These are phyloP conservation scores for Acacia crassicarpa DNA, from an alignment of 306 rosid species.

Conservation along the genomic window DNA sequence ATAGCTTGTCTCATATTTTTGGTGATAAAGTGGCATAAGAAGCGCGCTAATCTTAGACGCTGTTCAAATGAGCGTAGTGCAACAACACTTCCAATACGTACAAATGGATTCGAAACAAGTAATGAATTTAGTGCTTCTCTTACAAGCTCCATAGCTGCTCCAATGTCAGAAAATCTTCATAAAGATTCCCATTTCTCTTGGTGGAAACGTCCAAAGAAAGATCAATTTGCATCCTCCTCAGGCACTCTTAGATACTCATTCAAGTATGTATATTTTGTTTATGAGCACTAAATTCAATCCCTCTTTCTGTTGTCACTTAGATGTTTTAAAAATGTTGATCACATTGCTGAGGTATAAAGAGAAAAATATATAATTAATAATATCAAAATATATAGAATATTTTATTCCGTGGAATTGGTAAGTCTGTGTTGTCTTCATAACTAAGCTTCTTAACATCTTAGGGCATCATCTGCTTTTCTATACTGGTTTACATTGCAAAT, in stretches of 20 bases:
- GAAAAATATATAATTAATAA: background rate
- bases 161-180: conserved; percentile 38
- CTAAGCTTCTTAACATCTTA: background rate
- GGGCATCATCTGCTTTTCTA: background rate
- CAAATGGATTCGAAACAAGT: conserved; percentile 67
- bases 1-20: conserved; percentile 52
- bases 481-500: background rate
- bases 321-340: background rate
- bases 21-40: conserved; percentile 59
- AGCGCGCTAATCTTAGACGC: conserved; percentile 41
- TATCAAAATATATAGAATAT: background rate
- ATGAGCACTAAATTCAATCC: background rate
- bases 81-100: conserved; percentile 56
- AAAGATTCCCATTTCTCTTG: conserved; percentile 39
- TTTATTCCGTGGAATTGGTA: background rate
- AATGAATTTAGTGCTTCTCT: conserved; percentile 60
- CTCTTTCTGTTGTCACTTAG: background rate
- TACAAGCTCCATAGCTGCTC: conserved; percentile 40
- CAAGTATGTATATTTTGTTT: conserved; percentile 50
- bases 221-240: conserved; percentile 55
- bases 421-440: background rate
- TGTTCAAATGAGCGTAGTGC: conserved; percentile 48
- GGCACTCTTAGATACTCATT: conserved; percentile 66
- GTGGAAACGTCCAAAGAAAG: conserved; percentile 57
- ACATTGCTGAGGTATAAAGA: background rate